A percentile compares a stretch with the other conserved stretches of the same genome.
These are phyloP conservation scores for Typha latifolia DNA, from an alignment of 176 grass and related monocot species.

Conservation along the genomic window DNA sequence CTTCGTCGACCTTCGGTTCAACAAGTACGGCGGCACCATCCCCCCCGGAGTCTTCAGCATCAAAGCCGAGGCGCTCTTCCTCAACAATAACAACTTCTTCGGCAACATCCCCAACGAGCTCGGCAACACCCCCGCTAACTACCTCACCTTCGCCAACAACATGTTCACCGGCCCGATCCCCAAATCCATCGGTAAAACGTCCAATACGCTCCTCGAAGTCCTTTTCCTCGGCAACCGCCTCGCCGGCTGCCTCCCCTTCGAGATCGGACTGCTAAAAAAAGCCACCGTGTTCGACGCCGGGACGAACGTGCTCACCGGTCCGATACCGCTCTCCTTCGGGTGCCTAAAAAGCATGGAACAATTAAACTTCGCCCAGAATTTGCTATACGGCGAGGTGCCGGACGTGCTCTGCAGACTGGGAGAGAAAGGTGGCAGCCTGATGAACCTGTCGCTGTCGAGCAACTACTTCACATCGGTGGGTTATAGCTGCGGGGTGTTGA, in stretches of 20 bases:
- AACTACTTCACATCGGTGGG: slow-evolving; percentile 89
- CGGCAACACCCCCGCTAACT: slow-evolving; percentile 55
- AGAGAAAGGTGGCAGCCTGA: slow-evolving; percentile 21
- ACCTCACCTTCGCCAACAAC: slow-evolving; percentile 87
- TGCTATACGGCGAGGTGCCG: slow-evolving; percentile 74
- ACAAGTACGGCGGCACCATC: slow-evolving; percentile 30
- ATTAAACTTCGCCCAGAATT: slow-evolving; percentile 67
- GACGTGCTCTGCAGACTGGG: slow-evolving; percentile 59
- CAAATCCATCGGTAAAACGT: slow-evolving; percentile 37
- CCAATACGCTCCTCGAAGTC: slow-evolving; percentile 52
- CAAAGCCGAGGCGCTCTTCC: slow-evolving; percentile 59
- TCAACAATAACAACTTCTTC: slow-evolving; percentile 80
- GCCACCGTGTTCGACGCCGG: slow-evolving; percentile 86
- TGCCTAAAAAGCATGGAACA: slow-evolving; percentile 70
- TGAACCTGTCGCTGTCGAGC: slow-evolving; percentile 63
- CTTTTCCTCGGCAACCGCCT: slow-evolving; percentile 83
- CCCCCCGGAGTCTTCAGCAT: slow-evolving; percentile 36
- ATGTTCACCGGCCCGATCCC: slow-evolving; percentile 68
- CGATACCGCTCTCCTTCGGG: slow-evolving; percentile 72
- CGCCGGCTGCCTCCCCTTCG: slow-evolving; percentile 74
- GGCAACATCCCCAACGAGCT: slow-evolving; percentile 44
- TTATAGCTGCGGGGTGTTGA: slow-evolving; percentile 39
- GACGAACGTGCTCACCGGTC: slow-evolving; percentile 58
- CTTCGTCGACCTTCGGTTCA: slow-evolving; percentile 88
- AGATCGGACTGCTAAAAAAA: slow-evolving; percentile 63